Base-by-base conservation (phyloP, 352 stramenopile genomes). In the Phytopythium cucurbitacearum region DNA sequence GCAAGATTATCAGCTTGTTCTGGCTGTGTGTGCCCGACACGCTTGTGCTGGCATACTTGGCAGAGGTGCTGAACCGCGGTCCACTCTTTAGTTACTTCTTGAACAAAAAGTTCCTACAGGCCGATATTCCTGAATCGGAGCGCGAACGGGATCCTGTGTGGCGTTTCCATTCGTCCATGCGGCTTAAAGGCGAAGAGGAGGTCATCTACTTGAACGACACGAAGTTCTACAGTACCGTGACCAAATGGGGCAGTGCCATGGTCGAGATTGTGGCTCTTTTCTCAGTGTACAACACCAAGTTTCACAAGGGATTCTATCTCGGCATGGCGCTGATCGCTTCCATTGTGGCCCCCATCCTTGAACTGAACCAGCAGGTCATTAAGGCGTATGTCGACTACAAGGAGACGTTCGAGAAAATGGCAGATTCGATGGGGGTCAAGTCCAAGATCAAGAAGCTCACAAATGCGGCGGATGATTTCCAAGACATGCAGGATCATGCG, bases 21-120 rank as follows among this genome's bases (percentile, higher is more conserved):
- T 87, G 76, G 76, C 51, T 87, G 3, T 83, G 72, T 28, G 66
- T 87, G n/a, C 68, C 76, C 0, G 55, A 72, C 37, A 78, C 68
- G 1, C 69, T 71, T 40, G 41, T 84, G 10, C 53, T 82, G 7
- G 65, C 76, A 2, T 87, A 82, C 49, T 42, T 84, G 5, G 67
- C 72, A 7, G 72, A 87, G 38, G 67, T 81, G 16, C 41, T 87
- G 3, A 87, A 87, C 32, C 70, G 72, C 5, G 76, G 72, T 0
- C 76, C 76, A 0, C 56, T 84, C 16, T 74, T 84, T 35, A 76
- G 76, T 50, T 87, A 87, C 51, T 82, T 87, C 38, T 38, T 87
- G 8, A 84, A 84, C 39, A 67, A 65, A 33, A 58, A 84, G 49
- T 87, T 87, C 40, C 16, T 87, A 13, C 76, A 87, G 46, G 70